Conservation (phyloP, 169 alveolate genomes). For the Eimeria sp. region DNA sequence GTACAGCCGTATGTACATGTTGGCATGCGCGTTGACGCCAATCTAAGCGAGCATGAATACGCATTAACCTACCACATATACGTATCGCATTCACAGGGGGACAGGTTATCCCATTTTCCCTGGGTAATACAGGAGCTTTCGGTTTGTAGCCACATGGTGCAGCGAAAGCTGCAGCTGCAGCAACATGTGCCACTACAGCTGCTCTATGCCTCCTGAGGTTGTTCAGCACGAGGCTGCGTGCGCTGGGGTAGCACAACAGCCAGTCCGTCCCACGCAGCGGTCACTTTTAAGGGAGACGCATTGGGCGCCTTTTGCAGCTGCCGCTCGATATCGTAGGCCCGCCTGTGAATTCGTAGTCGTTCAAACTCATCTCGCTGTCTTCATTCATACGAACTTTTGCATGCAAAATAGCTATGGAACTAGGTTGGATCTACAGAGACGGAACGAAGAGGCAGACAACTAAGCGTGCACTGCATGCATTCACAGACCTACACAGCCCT, state of each 20-base stretch:
- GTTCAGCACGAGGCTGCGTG: not conserved
- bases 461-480: not conserved
- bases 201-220: not conserved
- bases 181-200: not conserved
- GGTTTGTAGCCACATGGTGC: not conserved
- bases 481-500: not conserved
- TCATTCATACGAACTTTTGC: not conserved
- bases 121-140: not conserved
- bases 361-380: not conserved
- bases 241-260: constrained; percentile 64
- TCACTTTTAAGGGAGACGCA: constrained; percentile 10
- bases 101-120: not conserved
- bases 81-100: not conserved
- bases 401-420: not conserved
- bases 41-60: not conserved
- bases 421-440: not conserved
- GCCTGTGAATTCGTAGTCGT: constrained; percentile 16
- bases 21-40: not conserved
- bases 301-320: constrained; percentile 23
- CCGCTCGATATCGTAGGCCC: constrained; percentile 69
- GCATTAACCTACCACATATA: not conserved
- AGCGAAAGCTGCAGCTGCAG: constrained; percentile 12
- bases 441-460: not conserved
- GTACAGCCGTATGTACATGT: not conserved
- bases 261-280: constrained; percentile 76